Percentiles rank a stretch among this genome's conserved stretches.
Evolutionary conservation across 768 basidiomycete genomes (phyloP).

Genomic region (Nidula microcarpa): DNA sequence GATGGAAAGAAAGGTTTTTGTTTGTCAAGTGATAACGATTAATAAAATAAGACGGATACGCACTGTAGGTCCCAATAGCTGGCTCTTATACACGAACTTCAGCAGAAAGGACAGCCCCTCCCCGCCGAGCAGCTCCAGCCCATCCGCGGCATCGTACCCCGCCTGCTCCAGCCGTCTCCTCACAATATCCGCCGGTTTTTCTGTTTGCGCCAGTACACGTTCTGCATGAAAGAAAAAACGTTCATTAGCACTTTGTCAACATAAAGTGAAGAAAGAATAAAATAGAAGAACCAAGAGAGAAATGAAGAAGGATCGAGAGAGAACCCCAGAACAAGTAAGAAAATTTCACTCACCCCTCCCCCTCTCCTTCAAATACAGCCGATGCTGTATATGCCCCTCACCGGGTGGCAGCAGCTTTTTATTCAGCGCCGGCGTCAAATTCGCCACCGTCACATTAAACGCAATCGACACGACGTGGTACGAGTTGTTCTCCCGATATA

Average conservation of each 20-base stretch:
- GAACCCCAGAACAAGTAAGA: slow-evolving; percentile 7
- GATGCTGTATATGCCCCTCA: slow-evolving; percentile 53
- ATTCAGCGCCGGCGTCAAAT: slow-evolving; percentile 61
- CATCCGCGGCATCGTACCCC: slow-evolving; percentile 82
- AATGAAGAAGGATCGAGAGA: too few species aligned
- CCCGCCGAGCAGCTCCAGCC: slow-evolving; percentile 68
- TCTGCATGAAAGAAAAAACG: slow-evolving; percentile 42
- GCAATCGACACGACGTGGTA: slow-evolving; percentile 56
- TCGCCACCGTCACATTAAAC: slow-evolving; percentile 63
- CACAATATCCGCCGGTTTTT: slow-evolving; percentile 83
- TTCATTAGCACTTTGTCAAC: background rate
- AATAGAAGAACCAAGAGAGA: too few species aligned
- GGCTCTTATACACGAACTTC: slow-evolving; percentile 87
- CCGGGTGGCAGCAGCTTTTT: slow-evolving; percentile 47
- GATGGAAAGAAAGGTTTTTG: too few species aligned
- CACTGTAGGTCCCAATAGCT: slow-evolving; percentile 61
- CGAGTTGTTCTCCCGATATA: background rate
- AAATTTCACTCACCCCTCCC: slow-evolving; percentile 51
- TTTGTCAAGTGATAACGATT: too few species aligned
- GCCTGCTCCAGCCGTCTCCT: slow-evolving; percentile 82
- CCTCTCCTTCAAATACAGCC: slow-evolving; percentile 71
- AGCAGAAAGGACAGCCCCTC: slow-evolving; percentile 83
- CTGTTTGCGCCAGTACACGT: slow-evolving; percentile 77
- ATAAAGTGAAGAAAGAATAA: background rate
- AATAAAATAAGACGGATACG: slow-evolving; percentile 15